Conservation (phyloP, 768 basidiomycete species). For the Boletus rex-veris region DNA sequence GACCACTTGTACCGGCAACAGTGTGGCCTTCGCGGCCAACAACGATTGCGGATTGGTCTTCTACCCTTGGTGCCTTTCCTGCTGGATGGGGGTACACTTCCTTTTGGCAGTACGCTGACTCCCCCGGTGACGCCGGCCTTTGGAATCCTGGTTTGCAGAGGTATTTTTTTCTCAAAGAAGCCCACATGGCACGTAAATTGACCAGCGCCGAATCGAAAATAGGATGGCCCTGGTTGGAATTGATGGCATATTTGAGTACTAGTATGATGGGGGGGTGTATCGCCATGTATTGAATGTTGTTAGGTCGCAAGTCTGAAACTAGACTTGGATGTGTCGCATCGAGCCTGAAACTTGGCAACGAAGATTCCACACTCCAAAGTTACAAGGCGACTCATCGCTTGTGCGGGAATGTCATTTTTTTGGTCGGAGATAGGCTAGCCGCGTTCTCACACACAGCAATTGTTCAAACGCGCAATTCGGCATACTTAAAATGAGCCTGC, state of each 20-base stretch:
- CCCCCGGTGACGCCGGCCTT: conserved; percentile 53
- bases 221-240: conserved; percentile 13
- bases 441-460: too few species aligned
- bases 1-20: conserved; percentile 62
- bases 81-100: conserved; percentile 55
- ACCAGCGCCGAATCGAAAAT: not conserved
- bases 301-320: too few species aligned
- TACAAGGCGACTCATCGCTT: too few species aligned
- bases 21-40: conserved; percentile 42
- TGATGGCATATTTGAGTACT: not conserved
- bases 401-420: too few species aligned
- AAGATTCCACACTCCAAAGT: too few species aligned
- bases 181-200: not conserved
- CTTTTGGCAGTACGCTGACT: conserved; percentile 61
- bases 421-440: too few species aligned
- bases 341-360: too few species aligned
- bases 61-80: conserved; percentile 50
- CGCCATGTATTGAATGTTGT: too few species aligned
- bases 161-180: not conserved
- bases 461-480: too few species aligned
- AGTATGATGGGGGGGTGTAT: too few species aligned
- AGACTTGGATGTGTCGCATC: too few species aligned
- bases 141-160: conserved; percentile 50
- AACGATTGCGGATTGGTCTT: conserved; percentile 55
- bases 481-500: too few species aligned